Evolutionary conservation across 228 moss, liverwort and hornwort species (phyloP).

Genomic region (Sphagnum magellanicum): DNA sequence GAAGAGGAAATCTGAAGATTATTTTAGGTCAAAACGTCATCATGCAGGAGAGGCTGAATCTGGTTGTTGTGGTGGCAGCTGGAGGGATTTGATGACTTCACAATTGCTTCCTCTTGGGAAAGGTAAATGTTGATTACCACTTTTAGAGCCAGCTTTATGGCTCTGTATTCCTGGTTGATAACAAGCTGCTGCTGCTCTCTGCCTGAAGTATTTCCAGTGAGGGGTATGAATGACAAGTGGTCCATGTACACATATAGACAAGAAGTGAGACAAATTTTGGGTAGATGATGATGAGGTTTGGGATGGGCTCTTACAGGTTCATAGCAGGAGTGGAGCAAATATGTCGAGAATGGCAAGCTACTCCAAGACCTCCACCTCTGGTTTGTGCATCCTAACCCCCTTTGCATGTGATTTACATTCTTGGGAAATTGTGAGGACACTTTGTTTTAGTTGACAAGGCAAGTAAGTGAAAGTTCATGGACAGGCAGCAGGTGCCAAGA

Average conservation of each 20-base stretch:
- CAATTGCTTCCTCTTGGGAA: conserved; percentile 95
- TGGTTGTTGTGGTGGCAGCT: conserved; percentile 30
- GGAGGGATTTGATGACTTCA: conserved; percentile 96
- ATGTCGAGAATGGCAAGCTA: conserved; percentile 64
- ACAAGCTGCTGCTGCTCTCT: neutral
- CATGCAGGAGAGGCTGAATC: too few relatives aligned
- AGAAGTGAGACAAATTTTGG: neutral
- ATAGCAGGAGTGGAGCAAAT: conserved; percentile 61
- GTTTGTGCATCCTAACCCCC: conserved; percentile 20
- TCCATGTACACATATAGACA: neutral
- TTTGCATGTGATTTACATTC: too few relatives aligned
- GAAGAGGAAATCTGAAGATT: too few relatives aligned
- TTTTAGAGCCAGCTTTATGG: too few relatives aligned
- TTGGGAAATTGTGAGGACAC: too few relatives aligned
- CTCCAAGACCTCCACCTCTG: conserved; percentile 39
- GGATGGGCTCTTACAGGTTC: conserved; percentile 30
- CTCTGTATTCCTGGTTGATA: too few relatives aligned
- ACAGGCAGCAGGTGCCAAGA: conserved; percentile 58
- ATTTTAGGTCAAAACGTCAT: too few relatives aligned
- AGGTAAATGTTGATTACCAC: conserved; percentile 30
- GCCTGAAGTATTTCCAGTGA: neutral
- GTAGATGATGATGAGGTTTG: neutral
- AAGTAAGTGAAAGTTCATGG: neutral
- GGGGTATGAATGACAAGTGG: too few relatives aligned
- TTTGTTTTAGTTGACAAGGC: neutral